Evolutionary conservation across 768 basidiomycete species (phyloP), one percentile per base, ranked within the genome.

Genomic region (Kwoniella heveanensis): DNA sequence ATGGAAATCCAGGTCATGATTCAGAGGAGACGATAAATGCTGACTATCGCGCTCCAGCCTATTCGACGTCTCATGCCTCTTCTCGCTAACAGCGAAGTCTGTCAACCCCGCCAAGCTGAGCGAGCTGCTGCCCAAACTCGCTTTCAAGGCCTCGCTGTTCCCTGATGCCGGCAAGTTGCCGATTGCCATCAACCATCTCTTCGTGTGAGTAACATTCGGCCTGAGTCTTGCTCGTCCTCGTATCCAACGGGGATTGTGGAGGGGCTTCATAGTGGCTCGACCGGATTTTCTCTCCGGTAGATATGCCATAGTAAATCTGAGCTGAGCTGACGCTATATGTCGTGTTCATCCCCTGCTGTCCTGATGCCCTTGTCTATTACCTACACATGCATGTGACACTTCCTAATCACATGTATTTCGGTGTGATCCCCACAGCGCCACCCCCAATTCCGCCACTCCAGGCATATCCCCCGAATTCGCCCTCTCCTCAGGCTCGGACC

Each of bases 21-120:
- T n/a, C n/a, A n/a, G n/a, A n/a, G n/a, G n/a, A n/a, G n/a, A n/a
- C n/a, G n/a, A n/a, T n/a, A n/a, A n/a, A n/a, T n/a, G n/a, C n/a
- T n/a, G n/a, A n/a, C n/a, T n/a, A n/a, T n/a, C n/a, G n/a, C n/a
- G n/a, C n/a, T n/a, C n/a, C 39, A 82, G 85, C 63, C 86, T 88
- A 67, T 87, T 84, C 81, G 89, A 86, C 74, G 80, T 85, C 36
- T 73, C 80, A 0, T 84, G 84, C 73, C 80, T 83, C 4, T 67
- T 81, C 57, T 77, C 81, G 4, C 83, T 82, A 4, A 74, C 75
- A 2, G 22, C 39, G 19, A 44, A 50, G 1, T 84, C 83, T 17
- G 79, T 80, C 59, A 32, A 57, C 17, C 22, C 26, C 25, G 26
- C 29, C 10, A 51, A 37, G 2, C n/a, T 68, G 36, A 62, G 56